These are phyloP conservation scores for Geotrichum europaeum DNA, from an alignment of 1,139 yeast species.

Conservation along the genomic window DNA sequence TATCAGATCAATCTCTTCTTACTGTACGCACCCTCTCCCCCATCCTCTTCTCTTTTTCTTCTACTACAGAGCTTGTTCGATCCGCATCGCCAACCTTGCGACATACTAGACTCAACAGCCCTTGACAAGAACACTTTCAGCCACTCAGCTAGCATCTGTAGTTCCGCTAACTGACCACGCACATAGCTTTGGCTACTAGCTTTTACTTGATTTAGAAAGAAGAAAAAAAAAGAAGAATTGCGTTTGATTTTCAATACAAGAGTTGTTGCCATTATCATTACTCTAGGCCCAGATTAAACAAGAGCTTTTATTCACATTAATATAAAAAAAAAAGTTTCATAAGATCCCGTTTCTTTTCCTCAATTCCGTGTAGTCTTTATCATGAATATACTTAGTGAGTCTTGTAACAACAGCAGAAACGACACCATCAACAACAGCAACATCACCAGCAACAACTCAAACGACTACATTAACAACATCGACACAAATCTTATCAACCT, in stretches of 20 bases:
- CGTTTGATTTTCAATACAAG: not conserved
- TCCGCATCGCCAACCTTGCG: not conserved
- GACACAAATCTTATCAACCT: not conserved
- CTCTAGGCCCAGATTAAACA: not conserved
- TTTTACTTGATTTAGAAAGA: not conserved
- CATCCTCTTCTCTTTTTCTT: not conserved
- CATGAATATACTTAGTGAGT: not conserved
- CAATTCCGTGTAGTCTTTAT: not conserved
- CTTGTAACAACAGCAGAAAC: not conserved
- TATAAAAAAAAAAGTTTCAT: not conserved
- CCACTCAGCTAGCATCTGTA: not conserved
- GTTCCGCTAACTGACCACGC: not conserved
- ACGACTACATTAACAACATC: not conserved
- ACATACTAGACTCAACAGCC: not conserved
- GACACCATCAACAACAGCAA: not conserved
- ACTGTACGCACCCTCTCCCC: not conserved
- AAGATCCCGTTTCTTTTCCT: not conserved
- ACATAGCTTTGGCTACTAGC: not conserved
- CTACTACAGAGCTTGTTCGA: not conserved
- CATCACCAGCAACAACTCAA: not conserved
- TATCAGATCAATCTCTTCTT: not conserved
- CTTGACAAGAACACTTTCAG: not conserved
- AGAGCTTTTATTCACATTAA: not conserved
- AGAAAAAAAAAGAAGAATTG: not conserved
- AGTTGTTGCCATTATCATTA: not conserved